These are phyloP conservation scores for Botrytis galanthina DNA, from an alignment of 2,329 filamentous ascomycete species.

Conservation along the genomic window DNA sequence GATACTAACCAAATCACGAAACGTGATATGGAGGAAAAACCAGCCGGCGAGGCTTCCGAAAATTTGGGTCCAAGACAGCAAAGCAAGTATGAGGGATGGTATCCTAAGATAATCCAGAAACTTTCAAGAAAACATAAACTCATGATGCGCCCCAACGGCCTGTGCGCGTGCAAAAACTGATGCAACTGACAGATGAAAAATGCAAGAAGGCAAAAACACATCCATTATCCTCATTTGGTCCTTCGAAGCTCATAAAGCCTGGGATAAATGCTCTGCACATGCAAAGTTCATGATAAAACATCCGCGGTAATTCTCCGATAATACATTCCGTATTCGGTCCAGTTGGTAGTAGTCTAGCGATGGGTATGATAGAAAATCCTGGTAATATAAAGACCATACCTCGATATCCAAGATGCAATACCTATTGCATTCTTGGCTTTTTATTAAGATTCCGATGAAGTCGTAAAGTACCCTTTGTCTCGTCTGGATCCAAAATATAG, in stretches of 20 bases:
- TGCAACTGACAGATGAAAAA: slow-evolving; percentile 35
- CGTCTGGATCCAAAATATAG: slow-evolving; percentile 31
- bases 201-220: slow-evolving; percentile 26
- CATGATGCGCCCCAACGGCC: slow-evolving; percentile 34
- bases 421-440: slow-evolving; percentile 28
- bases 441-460: slow-evolving; percentile 27
- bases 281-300: slow-evolving; percentile 27
- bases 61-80: slow-evolving; percentile 37
- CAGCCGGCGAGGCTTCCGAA: slow-evolving; percentile 25
- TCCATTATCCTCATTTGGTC: slow-evolving; percentile 28
- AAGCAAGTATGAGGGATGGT: slow-evolving; percentile 34
- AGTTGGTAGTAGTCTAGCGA: slow-evolving; percentile 25
- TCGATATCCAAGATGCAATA: slow-evolving; percentile 27
- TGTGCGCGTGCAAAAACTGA: slow-evolving; percentile 38
- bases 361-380: slow-evolving; percentile 26
- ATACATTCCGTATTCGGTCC: slow-evolving; percentile 27
- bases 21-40: slow-evolving; percentile 22
- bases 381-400: slow-evolving; percentile 25
- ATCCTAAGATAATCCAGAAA: slow-evolving; percentile 31
- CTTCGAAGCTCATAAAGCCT: slow-evolving; percentile 32
- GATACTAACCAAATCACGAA: slow-evolving; percentile 30
- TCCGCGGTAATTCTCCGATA: slow-evolving; percentile 24
- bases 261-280: slow-evolving; percentile 29
- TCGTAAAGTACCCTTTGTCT: slow-evolving; percentile 27
- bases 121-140: slow-evolving; percentile 28